These are phyloP conservation scores for Sistotremastrum niveocremeum DNA, from an alignment of 768 basidiomycete genomes.

Conservation along the genomic window DNA sequence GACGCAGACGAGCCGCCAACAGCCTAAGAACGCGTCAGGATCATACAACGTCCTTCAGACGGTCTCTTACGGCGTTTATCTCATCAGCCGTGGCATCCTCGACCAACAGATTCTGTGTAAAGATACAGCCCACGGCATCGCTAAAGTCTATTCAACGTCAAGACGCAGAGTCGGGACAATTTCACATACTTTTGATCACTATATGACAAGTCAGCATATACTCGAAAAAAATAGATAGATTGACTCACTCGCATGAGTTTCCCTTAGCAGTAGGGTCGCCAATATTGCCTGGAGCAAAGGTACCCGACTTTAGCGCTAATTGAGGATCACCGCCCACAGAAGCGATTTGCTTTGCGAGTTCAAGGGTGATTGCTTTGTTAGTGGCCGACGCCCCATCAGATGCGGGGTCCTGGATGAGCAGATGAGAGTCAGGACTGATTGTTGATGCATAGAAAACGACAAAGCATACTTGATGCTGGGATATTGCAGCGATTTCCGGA, in stretches of 20 bases:
- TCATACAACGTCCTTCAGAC: background rate
- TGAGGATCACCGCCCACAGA: slow-evolving; percentile 48
- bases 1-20: slow-evolving; percentile 4
- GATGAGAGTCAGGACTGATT: too few species aligned
- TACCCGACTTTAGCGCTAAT: slow-evolving; percentile 44
- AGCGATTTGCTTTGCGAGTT: slow-evolving; percentile 50
- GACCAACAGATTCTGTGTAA: slow-evolving; percentile 46
- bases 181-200: background rate
- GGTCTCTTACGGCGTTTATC: slow-evolving; percentile 29
- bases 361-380: slow-evolving; percentile 52
- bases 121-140: slow-evolving; percentile 47
- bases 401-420: slow-evolving; percentile 38
- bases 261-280: slow-evolving; percentile 41
- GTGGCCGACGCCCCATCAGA: slow-evolving; percentile 38
- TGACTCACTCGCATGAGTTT: slow-evolving; percentile 32
- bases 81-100: slow-evolving; percentile 42
- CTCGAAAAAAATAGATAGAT: background rate
- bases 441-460: background rate
- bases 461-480: slow-evolving; percentile 38
- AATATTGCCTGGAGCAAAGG: slow-evolving; percentile 43
- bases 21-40: background rate
- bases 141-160: slow-evolving; percentile 18
- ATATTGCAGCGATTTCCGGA: slow-evolving; percentile 51
- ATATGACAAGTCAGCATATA: background rate
- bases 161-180: background rate